These are phyloP conservation scores for Tuber aestivum DNA, from an alignment of 495 filamentous ascomycete species.

Conservation along the genomic window DNA sequence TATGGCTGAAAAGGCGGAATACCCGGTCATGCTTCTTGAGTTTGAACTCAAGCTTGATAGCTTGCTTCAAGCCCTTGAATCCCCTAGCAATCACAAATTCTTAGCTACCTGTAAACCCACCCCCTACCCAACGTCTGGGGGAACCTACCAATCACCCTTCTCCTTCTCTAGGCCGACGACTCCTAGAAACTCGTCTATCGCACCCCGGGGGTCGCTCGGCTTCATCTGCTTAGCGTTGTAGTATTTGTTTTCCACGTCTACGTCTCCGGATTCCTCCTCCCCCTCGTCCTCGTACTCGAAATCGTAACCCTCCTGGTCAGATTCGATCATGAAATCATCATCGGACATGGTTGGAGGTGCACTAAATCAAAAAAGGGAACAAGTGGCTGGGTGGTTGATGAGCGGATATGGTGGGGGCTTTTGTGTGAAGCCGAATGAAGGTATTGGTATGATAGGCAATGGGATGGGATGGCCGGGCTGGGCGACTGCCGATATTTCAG, in stretches of 20 bases:
- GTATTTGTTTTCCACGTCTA: constrained; percentile 98
- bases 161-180: constrained; percentile 77
- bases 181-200: constrained; percentile 83
- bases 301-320: constrained; percentile 91
- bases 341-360: constrained; percentile 67
- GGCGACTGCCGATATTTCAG: not conserved
- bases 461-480: not conserved
- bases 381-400: not conserved
- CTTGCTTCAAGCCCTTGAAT: constrained; percentile 95
- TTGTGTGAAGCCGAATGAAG: not conserved
- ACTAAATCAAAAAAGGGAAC: not conserved
- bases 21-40: constrained; percentile 79
- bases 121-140: not conserved
- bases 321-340: constrained; percentile 99
- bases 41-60: constrained; percentile 94
- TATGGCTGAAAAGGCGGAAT: constrained; percentile 22
- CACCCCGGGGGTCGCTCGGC: constrained; percentile 73
- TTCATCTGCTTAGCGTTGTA: constrained; percentile 99
- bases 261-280: constrained; percentile 77
- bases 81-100: constrained; percentile 52
- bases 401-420: not conserved
- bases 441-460: not conserved
- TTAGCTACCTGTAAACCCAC: constrained; percentile 28
- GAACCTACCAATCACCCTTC: constrained; percentile 79
- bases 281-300: constrained; percentile 94